Evolutionary conservation across 2,329 filamentous ascomycete species (phyloP), one percentile per base, ranked within the genome.

Genomic region (Xylariaceae sp.): DNA sequence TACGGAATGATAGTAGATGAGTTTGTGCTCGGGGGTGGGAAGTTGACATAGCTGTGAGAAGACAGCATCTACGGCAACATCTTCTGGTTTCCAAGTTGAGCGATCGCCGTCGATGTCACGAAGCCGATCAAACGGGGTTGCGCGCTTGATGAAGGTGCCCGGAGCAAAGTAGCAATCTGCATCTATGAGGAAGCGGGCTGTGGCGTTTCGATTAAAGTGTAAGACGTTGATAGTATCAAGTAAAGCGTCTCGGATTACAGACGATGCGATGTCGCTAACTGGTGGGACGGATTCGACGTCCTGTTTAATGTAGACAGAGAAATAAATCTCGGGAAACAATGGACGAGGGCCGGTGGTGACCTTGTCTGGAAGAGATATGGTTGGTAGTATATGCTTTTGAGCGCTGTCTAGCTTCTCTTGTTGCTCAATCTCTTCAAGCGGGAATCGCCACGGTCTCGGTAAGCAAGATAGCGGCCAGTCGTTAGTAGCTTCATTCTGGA

Each of bases 1-100:
- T 2, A 98, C 87, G 0, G 93, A 90, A 75, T 99, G 95, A 74
- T 97, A 99, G 76, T 96, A 99, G 8, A 99, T 91, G 1, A 96
- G 82, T 75, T 97, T 97, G 76, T 96, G 92, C 75, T 96, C 92
- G 0, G 95, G 87, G 3, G 81, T 82, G 3, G 95, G 95, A 33
- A 99, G 83, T 73, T 92, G 90, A 71, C 96, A 91, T 37, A 99
- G 82, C 74, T 98, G 94, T 1, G 93, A 96, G 74, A 99, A 99
- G 55, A 98, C 92, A 4, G 94, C 92, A 73, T 99, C 95, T n/a
- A 99, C 92, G 3, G 90, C 91, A 56, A 98, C 90, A 75, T 99
- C 95, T 76, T 99, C 95, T 0, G 95, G 92, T 75, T 99, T 99
- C 94, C 95, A 99, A 0, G 91, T 93, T 12, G 89, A 86, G 62